Evolutionary conservation across 1,284 basidiomycete species (phyloP).

Genomic region (Quambalaria eucalypti): DNA sequence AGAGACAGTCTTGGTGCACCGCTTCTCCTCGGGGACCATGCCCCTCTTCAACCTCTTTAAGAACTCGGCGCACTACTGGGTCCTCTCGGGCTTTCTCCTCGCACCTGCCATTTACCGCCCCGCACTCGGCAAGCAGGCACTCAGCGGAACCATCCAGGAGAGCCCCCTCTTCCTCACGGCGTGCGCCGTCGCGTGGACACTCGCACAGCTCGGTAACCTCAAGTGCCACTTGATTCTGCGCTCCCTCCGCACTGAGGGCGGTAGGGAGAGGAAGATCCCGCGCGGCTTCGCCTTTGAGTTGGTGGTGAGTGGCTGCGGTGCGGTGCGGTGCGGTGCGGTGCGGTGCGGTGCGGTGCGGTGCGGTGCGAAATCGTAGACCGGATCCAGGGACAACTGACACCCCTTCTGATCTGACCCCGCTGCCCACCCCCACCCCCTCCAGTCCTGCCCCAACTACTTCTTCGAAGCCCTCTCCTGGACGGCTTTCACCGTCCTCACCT

Average conservation of each 20-base stretch:
- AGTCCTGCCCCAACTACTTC: constrained; percentile 77
- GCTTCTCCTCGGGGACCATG: constrained; percentile 92
- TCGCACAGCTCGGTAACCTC: constrained; percentile 78
- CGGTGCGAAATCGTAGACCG: too few species aligned
- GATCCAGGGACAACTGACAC: too few species aligned
- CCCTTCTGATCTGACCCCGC: background rate
- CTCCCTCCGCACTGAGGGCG: constrained; percentile 69
- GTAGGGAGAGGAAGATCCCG: constrained; percentile 73
- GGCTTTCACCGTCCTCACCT: constrained; percentile 65
- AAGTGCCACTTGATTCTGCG: constrained; percentile 73
- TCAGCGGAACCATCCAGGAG: constrained; percentile 60
- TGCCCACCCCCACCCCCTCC: background rate
- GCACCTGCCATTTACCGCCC: constrained; percentile 20
- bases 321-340: background rate
- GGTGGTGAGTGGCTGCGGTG: constrained; percentile 54
- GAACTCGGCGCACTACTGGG: constrained; percentile 56
- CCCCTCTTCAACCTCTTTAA: constrained; percentile 77
- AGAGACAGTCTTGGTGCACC: constrained; percentile 73
- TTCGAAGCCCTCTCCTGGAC: constrained; percentile 76
- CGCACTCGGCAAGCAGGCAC: constrained; percentile 63
- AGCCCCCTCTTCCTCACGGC: constrained; percentile 62
- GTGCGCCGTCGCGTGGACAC: constrained; percentile 63
- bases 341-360: background rate
- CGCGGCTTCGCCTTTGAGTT: constrained; percentile 67
- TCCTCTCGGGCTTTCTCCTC: constrained; percentile 59